Evolutionary conservation across 257 asterid genomes (phyloP).

Genomic region (Solanum rostratum): DNA sequence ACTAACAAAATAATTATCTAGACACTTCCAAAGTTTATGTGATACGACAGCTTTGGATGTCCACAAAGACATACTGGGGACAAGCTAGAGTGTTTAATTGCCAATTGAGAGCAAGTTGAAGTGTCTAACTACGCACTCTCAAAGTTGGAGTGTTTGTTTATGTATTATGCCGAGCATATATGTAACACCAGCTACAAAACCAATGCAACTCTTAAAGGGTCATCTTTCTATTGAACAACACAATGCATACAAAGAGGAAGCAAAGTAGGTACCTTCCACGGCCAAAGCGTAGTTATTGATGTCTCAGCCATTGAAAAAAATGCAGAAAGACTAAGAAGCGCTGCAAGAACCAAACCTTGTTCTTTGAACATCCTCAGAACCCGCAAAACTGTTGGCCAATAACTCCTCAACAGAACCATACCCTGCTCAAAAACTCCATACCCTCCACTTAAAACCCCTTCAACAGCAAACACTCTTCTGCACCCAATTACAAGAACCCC

Average conservation of each 20-base stretch:
- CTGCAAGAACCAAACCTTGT: slow-evolving; percentile 86
- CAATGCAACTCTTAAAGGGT: background rate
- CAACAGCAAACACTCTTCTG: slow-evolving; percentile 59
- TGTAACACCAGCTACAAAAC: background rate
- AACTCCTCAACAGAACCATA: slow-evolving; percentile 47
- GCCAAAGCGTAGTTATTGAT: slow-evolving; percentile 98
- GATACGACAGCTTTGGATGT: no score
- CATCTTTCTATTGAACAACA: background rate
- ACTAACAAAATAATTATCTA: no score
- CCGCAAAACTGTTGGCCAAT: slow-evolving; percentile 81
- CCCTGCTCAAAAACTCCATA: slow-evolving; percentile 51
- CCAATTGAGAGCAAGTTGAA: no score
- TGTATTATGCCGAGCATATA: background rate
- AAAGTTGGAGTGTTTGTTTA: background rate
- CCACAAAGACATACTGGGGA: background rate
- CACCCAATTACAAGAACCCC: slow-evolving; percentile 40
- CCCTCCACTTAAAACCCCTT: slow-evolving; percentile 37
- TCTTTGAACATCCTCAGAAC: slow-evolving; percentile 64
- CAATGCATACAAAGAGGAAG: background rate
- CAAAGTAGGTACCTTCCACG: slow-evolving; percentile 73
- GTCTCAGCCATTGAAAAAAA: slow-evolving; percentile 99
- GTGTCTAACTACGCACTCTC: no score
- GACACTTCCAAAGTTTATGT: no score
- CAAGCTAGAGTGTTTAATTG: background rate
- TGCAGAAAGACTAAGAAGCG: slow-evolving; percentile 80